Conservation (phyloP, 352 stramenopile genomes). For the Pythium biforme region DNA sequence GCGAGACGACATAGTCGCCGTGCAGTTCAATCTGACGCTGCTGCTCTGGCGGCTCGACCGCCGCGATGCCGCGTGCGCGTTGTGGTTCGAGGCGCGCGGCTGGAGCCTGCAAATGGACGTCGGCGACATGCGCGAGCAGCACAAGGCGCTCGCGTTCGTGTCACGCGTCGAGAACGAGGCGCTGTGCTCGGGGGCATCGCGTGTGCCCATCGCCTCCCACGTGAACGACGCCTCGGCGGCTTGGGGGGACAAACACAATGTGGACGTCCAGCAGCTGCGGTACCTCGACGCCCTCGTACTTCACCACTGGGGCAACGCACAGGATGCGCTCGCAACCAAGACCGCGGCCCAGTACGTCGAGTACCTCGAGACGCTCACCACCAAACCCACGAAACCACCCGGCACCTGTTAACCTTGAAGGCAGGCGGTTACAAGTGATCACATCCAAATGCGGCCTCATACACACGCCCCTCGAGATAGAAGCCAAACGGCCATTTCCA, state of each 20-base stretch:
- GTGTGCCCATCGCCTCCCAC: constrained; percentile 27
- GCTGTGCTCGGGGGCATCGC: neutral
- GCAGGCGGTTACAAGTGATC: neutral
- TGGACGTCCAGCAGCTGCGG: constrained; percentile 50
- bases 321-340: constrained; percentile 31
- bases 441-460: neutral
- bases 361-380: constrained; percentile 36
- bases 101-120: constrained; percentile 45
- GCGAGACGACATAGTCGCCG: constrained; percentile 22
- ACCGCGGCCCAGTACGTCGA: constrained; percentile 46
- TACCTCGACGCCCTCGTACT: constrained; percentile 63
- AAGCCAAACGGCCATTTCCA: no score
- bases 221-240: constrained; percentile 31
- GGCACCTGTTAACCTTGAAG: neutral
- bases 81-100: constrained; percentile 67
- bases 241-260: constrained; percentile 8
- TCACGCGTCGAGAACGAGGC: constrained; percentile 28
- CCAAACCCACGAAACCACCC: neutral
- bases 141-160: constrained; percentile 22
- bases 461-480: no score
- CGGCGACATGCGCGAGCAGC: constrained; percentile 27
- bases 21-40: constrained; percentile 77
- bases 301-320: constrained; percentile 46
- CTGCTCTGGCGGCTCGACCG: constrained; percentile 65
- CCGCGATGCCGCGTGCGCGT: constrained; percentile 40